These are phyloP conservation scores for Hordeum vulgare DNA, from an alignment of 176 grass and related monocot species.

Conservation along the genomic window DNA sequence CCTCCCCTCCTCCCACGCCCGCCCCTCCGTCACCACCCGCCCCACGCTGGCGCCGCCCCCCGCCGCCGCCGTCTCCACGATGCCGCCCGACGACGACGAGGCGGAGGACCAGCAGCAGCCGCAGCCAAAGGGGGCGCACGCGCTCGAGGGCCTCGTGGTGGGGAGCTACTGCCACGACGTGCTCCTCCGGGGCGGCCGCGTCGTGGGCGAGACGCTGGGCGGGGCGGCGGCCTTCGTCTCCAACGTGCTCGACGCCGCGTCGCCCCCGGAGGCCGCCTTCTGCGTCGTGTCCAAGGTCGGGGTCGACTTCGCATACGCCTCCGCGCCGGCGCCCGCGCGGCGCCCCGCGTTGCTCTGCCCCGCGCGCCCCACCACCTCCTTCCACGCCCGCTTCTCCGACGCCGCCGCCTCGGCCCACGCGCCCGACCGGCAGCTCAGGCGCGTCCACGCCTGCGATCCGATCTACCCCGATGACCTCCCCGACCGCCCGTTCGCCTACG, in stretches of 20 bases:
- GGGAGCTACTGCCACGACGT: conserved; percentile 99
- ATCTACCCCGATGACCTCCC: conserved; percentile 66
- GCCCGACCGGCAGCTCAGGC: conserved; percentile 61
- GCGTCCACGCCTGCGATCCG: conserved; percentile 60
- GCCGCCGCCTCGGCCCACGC: conserved; percentile 31
- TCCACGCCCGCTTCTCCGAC: conserved; percentile 76
- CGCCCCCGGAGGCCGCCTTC: conserved; percentile 32
- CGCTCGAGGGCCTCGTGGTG: conserved; percentile 44
- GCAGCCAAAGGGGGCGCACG: background rate
- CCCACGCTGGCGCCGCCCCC: conserved; percentile 12
- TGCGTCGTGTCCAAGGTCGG: conserved; percentile 76
- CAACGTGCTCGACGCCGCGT: conserved; percentile 70
- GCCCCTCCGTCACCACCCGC: background rate
- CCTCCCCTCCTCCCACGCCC: background rate
- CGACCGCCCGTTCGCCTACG: conserved; percentile 51
- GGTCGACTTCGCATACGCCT: conserved; percentile 55
- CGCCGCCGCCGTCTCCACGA: background rate
- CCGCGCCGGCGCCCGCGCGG: conserved; percentile 27
- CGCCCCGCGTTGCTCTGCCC: conserved; percentile 29
- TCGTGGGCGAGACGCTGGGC: conserved; percentile 77
- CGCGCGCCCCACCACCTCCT: conserved; percentile 52
- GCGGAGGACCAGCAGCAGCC: background rate
- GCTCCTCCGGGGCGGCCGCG: conserved; percentile 47
- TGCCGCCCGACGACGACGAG: conserved; percentile 5
- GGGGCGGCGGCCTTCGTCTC: conserved; percentile 83